A percentile compares a stretch with the other conserved stretches of the same genome.
Conservation (phyloP, 345 rosid genomes). For the Lepidium africanum region DNA sequence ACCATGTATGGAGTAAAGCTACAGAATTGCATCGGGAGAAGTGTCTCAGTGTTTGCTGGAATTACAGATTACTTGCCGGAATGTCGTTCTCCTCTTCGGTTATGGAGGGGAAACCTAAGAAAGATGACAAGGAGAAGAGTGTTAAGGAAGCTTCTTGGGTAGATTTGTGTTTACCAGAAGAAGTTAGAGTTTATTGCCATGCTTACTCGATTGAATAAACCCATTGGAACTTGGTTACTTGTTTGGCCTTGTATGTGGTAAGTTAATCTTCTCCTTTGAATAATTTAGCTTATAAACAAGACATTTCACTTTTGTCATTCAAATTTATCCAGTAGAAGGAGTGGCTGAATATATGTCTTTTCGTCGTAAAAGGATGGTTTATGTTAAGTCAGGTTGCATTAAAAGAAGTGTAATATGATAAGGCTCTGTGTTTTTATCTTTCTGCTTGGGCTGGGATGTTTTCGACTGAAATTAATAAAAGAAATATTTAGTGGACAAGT, state of each 20-base stretch:
- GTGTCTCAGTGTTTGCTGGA: conserved; percentile 8
- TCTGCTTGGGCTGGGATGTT: too few species aligned
- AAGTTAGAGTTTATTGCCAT: conserved; percentile 58
- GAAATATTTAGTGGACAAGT: too few species aligned
- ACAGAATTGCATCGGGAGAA: conserved; percentile 8
- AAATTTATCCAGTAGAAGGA: neutral
- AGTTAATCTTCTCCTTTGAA: conserved; percentile 10
- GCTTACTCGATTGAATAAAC: conserved; percentile 81
- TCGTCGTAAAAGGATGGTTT: too few species aligned
- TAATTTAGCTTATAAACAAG: neutral
- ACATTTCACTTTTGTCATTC: neutral
- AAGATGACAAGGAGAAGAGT: conserved; percentile 21
- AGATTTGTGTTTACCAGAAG: conserved; percentile 56
- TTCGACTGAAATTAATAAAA: too few species aligned
- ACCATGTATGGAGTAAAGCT: conserved; percentile 4
- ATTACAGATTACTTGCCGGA: conserved; percentile 20
- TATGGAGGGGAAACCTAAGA: conserved; percentile 26
- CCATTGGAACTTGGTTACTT: conserved; percentile 89
- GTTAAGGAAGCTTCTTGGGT: conserved; percentile 49
- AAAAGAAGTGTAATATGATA: too few species aligned
- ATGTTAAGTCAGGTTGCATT: too few species aligned
- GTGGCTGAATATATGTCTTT: too few species aligned
- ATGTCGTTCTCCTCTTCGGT: conserved; percentile 37
- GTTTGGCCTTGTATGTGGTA: conserved; percentile 98
- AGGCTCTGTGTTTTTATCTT: too few species aligned